A percentile compares a stretch with the other conserved stretches of the same genome.
Evolutionary conservation across 1,139 yeast genomes (phyloP).

Genomic region (Hemisphaericaspora subhashii): DNA sequence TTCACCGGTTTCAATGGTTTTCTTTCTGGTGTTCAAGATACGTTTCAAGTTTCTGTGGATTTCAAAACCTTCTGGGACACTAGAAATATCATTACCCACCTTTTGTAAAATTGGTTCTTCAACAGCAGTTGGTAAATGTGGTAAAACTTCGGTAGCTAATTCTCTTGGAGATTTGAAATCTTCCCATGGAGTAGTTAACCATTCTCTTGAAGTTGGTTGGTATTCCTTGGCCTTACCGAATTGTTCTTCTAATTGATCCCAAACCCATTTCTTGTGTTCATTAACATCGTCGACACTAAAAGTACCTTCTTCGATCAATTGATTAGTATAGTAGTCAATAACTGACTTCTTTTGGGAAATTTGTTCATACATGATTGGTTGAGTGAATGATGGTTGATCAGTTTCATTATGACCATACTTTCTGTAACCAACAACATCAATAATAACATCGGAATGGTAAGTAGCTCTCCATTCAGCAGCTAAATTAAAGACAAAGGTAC

Average conservation of each 20-base stretch:
- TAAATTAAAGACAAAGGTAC: constrained; percentile 85
- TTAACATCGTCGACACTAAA: constrained; percentile 88
- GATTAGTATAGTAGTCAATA: constrained; percentile 77
- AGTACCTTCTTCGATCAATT: constrained; percentile 81
- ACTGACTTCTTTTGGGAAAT: constrained; percentile 88
- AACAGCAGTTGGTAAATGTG: constrained; percentile 95
- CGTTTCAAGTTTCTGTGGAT: constrained; percentile 96
- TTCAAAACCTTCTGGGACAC: constrained; percentile 87
- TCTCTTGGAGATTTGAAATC: constrained; percentile 98
- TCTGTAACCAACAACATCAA: constrained; percentile 98
- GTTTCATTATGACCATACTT: constrained; percentile 99
- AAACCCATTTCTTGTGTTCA: constrained; percentile 97
- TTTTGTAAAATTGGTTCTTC: constrained; percentile 68
- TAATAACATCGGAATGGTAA: constrained; percentile 93
- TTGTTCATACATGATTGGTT: constrained; percentile 93
- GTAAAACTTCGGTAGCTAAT: constrained; percentile 91
- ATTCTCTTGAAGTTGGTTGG: constrained; percentile 89
- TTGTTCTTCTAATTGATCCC: constrained; percentile 91
- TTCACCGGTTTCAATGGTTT: constrained; percentile 84
- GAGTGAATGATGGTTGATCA: constrained; percentile 98
- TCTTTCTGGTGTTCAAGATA: constrained; percentile 83
- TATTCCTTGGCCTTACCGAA: constrained; percentile 86
- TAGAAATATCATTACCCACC: constrained; percentile 75
- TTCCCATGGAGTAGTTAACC: constrained; percentile 99
- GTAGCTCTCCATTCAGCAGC: constrained; percentile 99